Base-by-base conservation (phyloP, 2,329 filamentous ascomycete species). In the Lachnellula occidentalis region DNA sequence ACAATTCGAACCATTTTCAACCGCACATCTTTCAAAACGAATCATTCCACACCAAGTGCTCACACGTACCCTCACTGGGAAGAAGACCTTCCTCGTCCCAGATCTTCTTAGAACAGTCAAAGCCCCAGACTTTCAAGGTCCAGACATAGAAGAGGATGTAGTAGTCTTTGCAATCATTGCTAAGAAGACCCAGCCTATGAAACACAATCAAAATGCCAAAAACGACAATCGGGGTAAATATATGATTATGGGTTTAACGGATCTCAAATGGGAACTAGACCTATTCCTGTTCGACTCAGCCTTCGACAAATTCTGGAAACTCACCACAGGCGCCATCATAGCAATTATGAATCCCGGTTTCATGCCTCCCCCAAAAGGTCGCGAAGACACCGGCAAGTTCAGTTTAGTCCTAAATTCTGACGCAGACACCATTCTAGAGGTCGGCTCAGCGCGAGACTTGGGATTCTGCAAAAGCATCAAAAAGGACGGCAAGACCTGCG, bases 251-350 rank as follows among this genome's bases (percentile, higher is more conserved):
- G 89, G 83, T 2, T 77, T 99, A 2, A 90, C 89, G 0, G 92
- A 99, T 70, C 76, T 99, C 11, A 87, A 90, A 64, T 96, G 86
- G 83, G 90, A 96, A 64, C 71, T 99, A 12, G 92, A 97, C 60
- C 79, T 97, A 42, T 97, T 91, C 64, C 81, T 99, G 14, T 99
- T 99, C 72, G 88, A 89, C 64, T 85, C 87, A 0, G 95, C 90
- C 6, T 96, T 97, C 65, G 86, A 89, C 15, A 85, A 88, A 52
- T 99, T 94, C 74, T 97, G 92, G 87, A 95, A 95, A 68, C 76
- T 97, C n/a, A 85, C 85, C 0, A 82, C 90, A 2, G 94, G 94
- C n/a, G 96, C 92, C 0, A 80, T 97, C 1, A 78, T 99, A 53
- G 94, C 92, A 5, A 88, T 99, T 24, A 77, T 99, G 31, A 99